phyloP scores from a whole-genome alignment of 2,329 filamentous ascomycete species.

The Phyllosticta ampelicida region DNA sequence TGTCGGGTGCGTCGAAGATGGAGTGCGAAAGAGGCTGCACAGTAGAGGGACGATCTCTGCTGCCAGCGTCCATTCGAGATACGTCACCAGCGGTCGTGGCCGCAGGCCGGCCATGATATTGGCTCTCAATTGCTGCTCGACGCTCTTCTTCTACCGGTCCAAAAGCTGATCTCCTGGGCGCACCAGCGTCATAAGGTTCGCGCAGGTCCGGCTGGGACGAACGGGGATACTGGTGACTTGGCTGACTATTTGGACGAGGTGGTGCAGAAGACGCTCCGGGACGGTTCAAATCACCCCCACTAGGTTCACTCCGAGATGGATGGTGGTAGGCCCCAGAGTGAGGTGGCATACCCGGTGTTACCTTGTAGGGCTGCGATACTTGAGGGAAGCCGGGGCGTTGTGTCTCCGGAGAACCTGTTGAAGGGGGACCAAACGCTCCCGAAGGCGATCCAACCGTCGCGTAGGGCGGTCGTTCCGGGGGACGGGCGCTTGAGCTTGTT shows the following conservation, averaged over 20 bases:
- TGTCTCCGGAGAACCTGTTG: conserved; percentile 23
- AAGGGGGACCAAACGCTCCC: conserved; percentile 13
- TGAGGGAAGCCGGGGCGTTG: conserved; percentile 23
- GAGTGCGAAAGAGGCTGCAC: conserved; percentile 30
- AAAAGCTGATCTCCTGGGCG: conserved; percentile 17
- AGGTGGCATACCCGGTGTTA: neutral
- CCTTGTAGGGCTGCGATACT: conserved; percentile 23
- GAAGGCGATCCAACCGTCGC: conserved; percentile 21
- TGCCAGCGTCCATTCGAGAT: conserved; percentile 3
- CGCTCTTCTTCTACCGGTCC: conserved; percentile 4
- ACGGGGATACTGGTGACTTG: conserved; percentile 19
- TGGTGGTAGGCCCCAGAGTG: neutral
- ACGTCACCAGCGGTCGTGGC: conserved; percentile 2
- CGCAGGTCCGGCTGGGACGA: conserved; percentile 18
- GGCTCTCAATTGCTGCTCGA: neutral
- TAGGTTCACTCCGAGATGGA: conserved; percentile 4
- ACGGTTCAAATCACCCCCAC: neutral
- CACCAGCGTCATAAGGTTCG: conserved; percentile 17
- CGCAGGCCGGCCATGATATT: conserved; percentile 3
- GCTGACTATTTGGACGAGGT: conserved; percentile 31
- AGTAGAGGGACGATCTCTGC: conserved; percentile 25
- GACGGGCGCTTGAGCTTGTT: conserved; percentile 19
- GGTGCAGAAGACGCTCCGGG: conserved; percentile 15
- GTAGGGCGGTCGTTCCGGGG: conserved; percentile 20
- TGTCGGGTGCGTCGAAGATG: conserved; percentile 24